These are phyloP conservation scores for Monilinia polystroma DNA, from an alignment of 2,329 filamentous ascomycete genomes.

Conservation along the genomic window DNA sequence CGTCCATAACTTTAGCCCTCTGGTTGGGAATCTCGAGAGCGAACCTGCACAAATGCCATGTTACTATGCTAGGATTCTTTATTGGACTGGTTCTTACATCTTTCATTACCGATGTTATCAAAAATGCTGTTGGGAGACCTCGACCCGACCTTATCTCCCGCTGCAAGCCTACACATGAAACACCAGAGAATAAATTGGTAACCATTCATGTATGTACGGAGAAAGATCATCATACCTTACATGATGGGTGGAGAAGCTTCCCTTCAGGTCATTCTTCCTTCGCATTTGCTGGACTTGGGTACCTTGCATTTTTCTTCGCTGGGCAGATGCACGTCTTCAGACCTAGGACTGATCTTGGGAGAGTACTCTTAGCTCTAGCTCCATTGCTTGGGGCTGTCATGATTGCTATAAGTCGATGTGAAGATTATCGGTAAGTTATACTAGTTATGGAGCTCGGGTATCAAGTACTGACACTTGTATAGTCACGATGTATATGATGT, in stretches of 20 bases:
- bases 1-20: conserved; percentile 62
- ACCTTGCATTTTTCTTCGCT: conserved; percentile 67
- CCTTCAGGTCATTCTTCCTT: conserved; percentile 79
- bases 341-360: conserved; percentile 49
- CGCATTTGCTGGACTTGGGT: conserved; percentile 75
- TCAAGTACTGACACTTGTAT: neutral
- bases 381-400: conserved; percentile 63
- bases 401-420: conserved; percentile 66
- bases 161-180: conserved; percentile 65
- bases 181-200: conserved; percentile 54
- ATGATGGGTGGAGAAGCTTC: conserved; percentile 83
- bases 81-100: conserved; percentile 74
- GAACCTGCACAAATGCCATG: conserved; percentile 76
- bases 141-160: conserved; percentile 86
- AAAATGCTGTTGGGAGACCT: conserved; percentile 70
- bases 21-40: conserved; percentile 65
- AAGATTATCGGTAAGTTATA: conserved; percentile 58
- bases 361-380: conserved; percentile 55
- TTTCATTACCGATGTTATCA: conserved; percentile 86
- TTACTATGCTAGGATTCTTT: conserved; percentile 76
- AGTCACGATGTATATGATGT: conserved; percentile 69
- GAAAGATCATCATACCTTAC: conserved; percentile 63
- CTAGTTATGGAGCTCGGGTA: conserved; percentile 5
- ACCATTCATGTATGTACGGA: conserved; percentile 72
- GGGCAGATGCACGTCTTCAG: conserved; percentile 62